Evolutionary conservation across 345 rosid genomes (phyloP).

Genomic region (Eucalyptus tenuipes): DNA sequence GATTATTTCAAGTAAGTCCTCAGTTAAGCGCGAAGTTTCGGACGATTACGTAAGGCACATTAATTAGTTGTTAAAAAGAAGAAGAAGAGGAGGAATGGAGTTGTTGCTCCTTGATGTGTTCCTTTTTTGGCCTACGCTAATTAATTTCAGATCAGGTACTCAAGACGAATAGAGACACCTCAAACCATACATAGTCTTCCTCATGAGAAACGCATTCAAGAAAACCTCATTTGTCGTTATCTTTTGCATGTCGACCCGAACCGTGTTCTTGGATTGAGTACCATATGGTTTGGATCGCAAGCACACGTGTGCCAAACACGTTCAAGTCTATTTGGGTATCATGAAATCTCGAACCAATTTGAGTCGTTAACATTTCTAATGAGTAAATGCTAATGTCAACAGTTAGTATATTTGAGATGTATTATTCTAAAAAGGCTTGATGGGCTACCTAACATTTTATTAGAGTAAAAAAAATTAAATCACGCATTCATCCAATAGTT

Average conservation of each 20-base stretch:
- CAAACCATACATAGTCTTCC: neutral
- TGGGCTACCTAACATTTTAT: neutral
- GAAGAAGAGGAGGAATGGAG: no score
- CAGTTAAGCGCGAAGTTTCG: neutral
- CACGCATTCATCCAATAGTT: rapidly evolving
- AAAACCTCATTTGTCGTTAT: rapidly evolving
- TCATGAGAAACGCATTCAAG: neutral
- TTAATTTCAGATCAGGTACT: neutral
- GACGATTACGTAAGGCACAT: neutral
- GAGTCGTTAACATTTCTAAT: neutral
- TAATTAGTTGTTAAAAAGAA: neutral
- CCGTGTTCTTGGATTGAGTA: rapidly evolving
- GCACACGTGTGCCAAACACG: neutral
- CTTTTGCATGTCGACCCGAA: neutral
- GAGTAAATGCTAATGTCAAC: neutral
- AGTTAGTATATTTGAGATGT: rapidly evolving
- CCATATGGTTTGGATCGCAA: rapidly evolving
- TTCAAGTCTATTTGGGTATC: rapidly evolving
- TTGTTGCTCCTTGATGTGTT: neutral
- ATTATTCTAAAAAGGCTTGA: neutral
- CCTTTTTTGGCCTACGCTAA: neutral
- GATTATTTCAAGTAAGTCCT: neutral
- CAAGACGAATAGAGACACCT: neutral
- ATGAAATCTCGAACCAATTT: rapidly evolving
- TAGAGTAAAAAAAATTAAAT: no score